Percentiles rank a stretch among this genome's conserved stretches.
These are phyloP conservation scores for Barnettozyma hawaiiensis DNA, from an alignment of 1,139 yeast species.

Conservation along the genomic window DNA sequence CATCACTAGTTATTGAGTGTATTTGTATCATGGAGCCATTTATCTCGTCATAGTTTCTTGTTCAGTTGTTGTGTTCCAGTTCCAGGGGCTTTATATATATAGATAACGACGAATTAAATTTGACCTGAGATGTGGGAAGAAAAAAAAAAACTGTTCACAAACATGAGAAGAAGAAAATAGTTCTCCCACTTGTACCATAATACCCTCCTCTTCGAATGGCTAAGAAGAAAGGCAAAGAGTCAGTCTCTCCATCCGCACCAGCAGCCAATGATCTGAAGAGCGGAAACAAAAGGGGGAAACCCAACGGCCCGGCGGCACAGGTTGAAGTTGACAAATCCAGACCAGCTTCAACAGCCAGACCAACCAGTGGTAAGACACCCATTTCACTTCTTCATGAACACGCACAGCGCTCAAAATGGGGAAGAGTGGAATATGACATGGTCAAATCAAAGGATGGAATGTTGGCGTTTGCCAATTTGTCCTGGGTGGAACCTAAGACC, in stretches of 20 bases:
- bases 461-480: conserved; percentile 53
- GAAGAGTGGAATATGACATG: conserved; percentile 74
- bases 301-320: conserved; percentile 8
- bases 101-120: no score
- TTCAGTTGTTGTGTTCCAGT: no score
- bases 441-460: conserved; percentile 48
- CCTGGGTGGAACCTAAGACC: conserved; percentile 79
- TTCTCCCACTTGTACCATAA: no score
- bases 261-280: not conserved
- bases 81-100: no score
- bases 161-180: not conserved
- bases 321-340: conserved; percentile 16
- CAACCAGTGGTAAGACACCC: conserved; percentile 87
- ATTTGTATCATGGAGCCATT: no score
- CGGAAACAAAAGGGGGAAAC: not conserved
- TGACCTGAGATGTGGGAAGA: no score
- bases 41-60: no score
- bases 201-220: not conserved
- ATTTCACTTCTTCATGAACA: conserved; percentile 81
- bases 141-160: no score
- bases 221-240: conserved; percentile 6
- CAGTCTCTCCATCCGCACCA: not conserved
- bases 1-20: no score
- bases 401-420: conserved; percentile 89
- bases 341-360: conserved; percentile 48